Conservation (phyloP, 148 eudicot genomes). For the Heliosperma pusillum region DNA sequence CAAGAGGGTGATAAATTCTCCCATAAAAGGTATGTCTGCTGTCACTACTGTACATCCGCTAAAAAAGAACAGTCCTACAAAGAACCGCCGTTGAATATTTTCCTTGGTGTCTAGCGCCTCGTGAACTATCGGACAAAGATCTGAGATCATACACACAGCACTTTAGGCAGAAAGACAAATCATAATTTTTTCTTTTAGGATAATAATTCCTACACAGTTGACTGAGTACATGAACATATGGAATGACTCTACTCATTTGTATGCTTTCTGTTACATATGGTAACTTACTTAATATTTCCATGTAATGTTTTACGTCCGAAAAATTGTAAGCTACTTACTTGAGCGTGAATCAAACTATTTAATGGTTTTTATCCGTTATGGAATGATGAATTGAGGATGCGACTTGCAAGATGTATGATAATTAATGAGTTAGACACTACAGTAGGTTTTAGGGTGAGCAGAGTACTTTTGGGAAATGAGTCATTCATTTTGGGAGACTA, state of each 20-base stretch:
- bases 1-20: conserved; percentile 51
- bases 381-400: neutral
- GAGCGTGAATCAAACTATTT: neutral
- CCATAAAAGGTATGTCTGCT: conserved; percentile 69
- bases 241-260: neutral
- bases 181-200: neutral
- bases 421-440: too few species aligned
- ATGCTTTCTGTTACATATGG: neutral
- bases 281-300: neutral
- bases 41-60: conserved; percentile 43
- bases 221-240: neutral
- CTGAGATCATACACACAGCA: conserved; percentile 28
- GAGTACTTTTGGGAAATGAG: neutral
- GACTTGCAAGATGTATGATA: too few species aligned
- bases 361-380: conserved; percentile 2
- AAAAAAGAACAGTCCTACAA: conserved; percentile 43
- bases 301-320: neutral
- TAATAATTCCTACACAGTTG: neutral
- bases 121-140: conserved; percentile 51
- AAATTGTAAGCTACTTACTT: conserved; percentile 1
- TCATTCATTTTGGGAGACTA: conserved; percentile 61
- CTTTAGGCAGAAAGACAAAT: conserved; percentile 1
- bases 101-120: conserved; percentile 53
- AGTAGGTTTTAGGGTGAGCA: neutral
- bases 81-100: conserved; percentile 40